Base-by-base conservation (phyloP, 2,329 filamentous ascomycete genomes). In the Xylogone sp. region DNA sequence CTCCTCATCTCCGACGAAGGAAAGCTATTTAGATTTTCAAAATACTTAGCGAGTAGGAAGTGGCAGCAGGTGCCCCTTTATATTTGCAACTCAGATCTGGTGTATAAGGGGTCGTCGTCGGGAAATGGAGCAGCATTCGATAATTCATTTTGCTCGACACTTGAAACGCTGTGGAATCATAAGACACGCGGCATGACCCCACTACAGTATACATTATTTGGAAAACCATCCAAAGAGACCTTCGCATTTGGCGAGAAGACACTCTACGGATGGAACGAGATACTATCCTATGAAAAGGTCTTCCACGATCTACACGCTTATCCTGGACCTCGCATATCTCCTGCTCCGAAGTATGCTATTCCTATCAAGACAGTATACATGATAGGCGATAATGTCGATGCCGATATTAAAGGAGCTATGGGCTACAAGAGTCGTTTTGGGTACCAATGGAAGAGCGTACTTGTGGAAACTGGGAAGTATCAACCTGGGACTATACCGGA, bases 371-470 rank as follows among this genome's bases (percentile, higher is more conserved):
- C 74, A 12, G 84, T 90, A 2, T 90, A 88, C 66, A 90, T 90
- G 87, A 74, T 91, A 43, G 87, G 87, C 2, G 81, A 84, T 57
- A 84, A 84, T 53, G 79, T 81, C 0, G 83, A 82, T 58, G 84
- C 79, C 45, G 87, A 90, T 64, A 88, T 91, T 56, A 68, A 72
- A 3, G 87, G 87, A 2, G 86, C 83, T 1, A 90, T 88, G 60
- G 69, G 69, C 7, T 89, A 82, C 64, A 61, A 70, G 19, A 84
- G 79, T 50, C 69, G 69, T 0, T 62, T 73, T 54, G 80, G 80
- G 1, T 79, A 76, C 42, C 69, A 78, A 46, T 91, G 87, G 87
- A 72, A 75, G 29, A 83, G 80, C 50, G 75, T 89, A 3, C 70
- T 90, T 29, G 82, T 90, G 22, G 76, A 81, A 61, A 90, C 82